Percentiles rank a stretch among this genome's conserved stretches.
These are phyloP conservation scores for Epichloe uncinata DNA, from an alignment of 2,329 filamentous ascomycete species.

Conservation along the genomic window DNA sequence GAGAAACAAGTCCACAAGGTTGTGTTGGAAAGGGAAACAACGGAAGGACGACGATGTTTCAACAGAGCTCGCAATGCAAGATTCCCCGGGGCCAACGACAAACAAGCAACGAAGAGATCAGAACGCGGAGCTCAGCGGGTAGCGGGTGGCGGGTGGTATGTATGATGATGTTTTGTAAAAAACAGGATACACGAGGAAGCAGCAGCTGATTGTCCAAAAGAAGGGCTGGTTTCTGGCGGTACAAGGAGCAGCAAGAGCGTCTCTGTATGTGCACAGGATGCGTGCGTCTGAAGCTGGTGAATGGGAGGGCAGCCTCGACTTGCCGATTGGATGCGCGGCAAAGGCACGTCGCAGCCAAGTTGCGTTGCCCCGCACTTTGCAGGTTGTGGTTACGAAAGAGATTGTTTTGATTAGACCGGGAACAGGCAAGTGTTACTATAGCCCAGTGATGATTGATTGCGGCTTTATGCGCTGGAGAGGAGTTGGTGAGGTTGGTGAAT, in stretches of 20 bases:
- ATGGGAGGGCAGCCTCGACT: conserved; percentile 17
- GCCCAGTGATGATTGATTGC: conserved; percentile 6
- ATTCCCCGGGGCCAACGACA: not conserved
- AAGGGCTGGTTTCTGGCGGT: not conserved
- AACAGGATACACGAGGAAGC: not conserved
- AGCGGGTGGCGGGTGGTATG: not conserved
- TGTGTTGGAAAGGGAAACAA: not conserved
- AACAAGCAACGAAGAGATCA: not conserved
- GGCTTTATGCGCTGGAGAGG: not conserved
- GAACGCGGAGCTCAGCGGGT: not conserved
- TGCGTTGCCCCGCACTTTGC: conserved; percentile 13
- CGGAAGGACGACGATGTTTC: not conserved
- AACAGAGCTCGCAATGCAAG: not conserved
- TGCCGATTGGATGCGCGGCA: conserved; percentile 15
- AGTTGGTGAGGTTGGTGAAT: not conserved
- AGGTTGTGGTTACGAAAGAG: conserved; percentile 1
- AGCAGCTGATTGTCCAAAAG: not conserved
- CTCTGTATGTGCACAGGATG: not conserved
- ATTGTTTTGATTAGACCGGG: not conserved
- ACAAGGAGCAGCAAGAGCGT: conserved; percentile 1
- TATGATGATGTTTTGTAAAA: not conserved
- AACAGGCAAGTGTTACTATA: conserved; percentile 2
- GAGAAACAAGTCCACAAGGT: not conserved
- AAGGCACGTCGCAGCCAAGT: conserved; percentile 9
- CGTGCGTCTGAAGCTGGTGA: conserved; percentile 5